A percentile compares a stretch with the other conserved stretches of the same genome.
Evolutionary conservation across 768 basidiomycete genomes (phyloP).

Genomic region (Boletus patriciae): DNA sequence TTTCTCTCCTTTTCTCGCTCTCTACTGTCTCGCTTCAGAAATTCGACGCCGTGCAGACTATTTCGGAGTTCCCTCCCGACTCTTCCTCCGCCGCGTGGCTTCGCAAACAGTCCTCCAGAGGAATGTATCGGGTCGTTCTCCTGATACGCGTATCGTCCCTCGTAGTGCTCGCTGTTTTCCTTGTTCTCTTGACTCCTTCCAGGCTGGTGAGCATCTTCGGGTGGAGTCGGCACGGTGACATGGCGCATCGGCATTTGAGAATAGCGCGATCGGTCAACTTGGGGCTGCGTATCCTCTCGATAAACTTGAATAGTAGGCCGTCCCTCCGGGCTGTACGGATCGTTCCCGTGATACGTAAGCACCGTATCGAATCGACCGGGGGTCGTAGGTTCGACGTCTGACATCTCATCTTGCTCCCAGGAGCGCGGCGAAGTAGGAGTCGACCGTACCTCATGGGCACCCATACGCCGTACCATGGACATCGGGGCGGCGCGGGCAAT

Average conservation of each 20-base stretch:
- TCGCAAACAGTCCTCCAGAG: slow-evolving; percentile 35
- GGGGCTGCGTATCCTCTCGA: slow-evolving; percentile 18
- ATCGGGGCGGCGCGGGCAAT: slow-evolving; percentile 17
- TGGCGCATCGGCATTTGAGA: slow-evolving; percentile 14
- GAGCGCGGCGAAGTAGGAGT: slow-evolving; percentile 44
- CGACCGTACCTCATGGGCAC: slow-evolving; percentile 22
- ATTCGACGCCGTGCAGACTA: slow-evolving; percentile 37
- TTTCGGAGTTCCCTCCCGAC: slow-evolving; percentile 56
- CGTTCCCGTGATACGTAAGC: slow-evolving; percentile 30
- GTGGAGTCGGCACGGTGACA: slow-evolving; percentile 5
- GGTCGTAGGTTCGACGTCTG: slow-evolving; percentile 35
- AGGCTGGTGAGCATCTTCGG: slow-evolving; percentile 15
- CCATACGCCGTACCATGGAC: slow-evolving; percentile 5
- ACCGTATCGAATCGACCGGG: slow-evolving; percentile 47
- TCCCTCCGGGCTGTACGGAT: slow-evolving; percentile 11
- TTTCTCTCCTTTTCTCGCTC: slow-evolving; percentile 54
- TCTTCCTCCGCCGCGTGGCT: slow-evolving; percentile 29
- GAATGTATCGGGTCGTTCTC: slow-evolving; percentile 21
- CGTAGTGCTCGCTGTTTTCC: slow-evolving; percentile 36
- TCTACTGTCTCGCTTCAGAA: slow-evolving; percentile 35
- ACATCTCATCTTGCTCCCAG: slow-evolving; percentile 41
- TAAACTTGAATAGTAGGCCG: slow-evolving; percentile 23
- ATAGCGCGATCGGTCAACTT: slow-evolving; percentile 21
- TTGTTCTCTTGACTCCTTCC: slow-evolving; percentile 34
- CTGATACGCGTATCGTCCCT: slow-evolving; percentile 12